Conservation (phyloP, 1,139 yeast genomes). For the Taiozyma sp. region DNA sequence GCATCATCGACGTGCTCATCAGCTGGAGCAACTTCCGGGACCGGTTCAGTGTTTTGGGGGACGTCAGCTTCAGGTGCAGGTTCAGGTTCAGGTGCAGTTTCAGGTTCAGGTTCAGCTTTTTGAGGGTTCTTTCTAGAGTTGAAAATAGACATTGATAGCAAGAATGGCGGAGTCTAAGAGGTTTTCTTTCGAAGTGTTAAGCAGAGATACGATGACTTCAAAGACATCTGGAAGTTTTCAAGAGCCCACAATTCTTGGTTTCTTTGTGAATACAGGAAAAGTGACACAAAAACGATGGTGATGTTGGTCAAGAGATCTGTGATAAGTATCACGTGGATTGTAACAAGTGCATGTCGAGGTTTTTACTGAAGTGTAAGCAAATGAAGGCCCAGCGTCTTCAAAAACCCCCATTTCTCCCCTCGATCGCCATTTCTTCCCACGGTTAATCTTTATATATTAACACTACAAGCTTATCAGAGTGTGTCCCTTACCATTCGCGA, state of each 20-base stretch:
- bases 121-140: conserved; percentile 3
- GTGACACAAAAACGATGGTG: not conserved
- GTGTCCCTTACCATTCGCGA: not conserved
- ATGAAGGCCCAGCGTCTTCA: too few species aligned
- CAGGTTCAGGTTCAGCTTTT: not conserved
- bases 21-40: not conserved
- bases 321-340: not conserved
- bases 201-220: not conserved
- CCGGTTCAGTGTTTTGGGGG: not conserved
- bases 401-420: too few species aligned
- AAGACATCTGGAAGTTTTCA: not conserved
- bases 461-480: not conserved
- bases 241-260: not conserved
- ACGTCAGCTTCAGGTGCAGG: not conserved
- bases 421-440: too few species aligned
- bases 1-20: not conserved
- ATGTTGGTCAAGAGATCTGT: not conserved
- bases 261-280: not conserved
- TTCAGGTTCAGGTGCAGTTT: too few species aligned
- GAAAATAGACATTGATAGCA: conserved; percentile 8
- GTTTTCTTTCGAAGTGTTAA: not conserved
- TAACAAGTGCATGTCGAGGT: too few species aligned
- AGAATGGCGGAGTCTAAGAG: not conserved
- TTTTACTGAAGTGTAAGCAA: too few species aligned
- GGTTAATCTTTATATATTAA: too few species aligned